phyloP scores from a whole-genome alignment of 2,329 filamentous ascomycete genomes.

The Phyllosticta paracitricarpa region DNA sequence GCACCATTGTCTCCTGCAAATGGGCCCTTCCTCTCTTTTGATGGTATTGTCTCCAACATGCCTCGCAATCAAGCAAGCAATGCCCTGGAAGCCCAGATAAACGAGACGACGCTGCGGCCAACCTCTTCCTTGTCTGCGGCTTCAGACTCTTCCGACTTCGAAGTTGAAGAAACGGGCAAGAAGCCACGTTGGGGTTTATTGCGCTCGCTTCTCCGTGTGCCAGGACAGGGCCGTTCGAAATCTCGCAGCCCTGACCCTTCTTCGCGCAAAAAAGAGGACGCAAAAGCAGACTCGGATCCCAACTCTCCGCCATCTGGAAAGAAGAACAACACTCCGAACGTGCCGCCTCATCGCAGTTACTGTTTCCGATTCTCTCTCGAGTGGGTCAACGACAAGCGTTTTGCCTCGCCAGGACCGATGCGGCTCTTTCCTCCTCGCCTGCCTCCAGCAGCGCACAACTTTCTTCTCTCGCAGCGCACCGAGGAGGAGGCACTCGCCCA shows the following conservation, averaged over 20 bases:
- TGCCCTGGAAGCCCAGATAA: conserved; percentile 2
- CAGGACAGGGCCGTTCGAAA: conserved; percentile 30
- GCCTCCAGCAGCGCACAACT: conserved; percentile 58
- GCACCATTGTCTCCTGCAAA: conserved; percentile 43
- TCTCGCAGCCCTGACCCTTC: conserved; percentile 24
- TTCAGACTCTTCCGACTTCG: conserved; percentile 21
- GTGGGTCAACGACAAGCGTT: conserved; percentile 46
- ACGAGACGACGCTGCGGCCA: conserved; percentile 22
- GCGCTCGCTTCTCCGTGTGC: conserved; percentile 50
- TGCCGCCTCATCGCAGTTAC: conserved; percentile 47
- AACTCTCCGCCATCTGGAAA: not conserved
- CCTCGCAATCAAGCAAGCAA: conserved; percentile 11
- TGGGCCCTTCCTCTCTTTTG: conserved; percentile 52
- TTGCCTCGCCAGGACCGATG: conserved; percentile 50
- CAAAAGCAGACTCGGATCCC: conserved; percentile 9
- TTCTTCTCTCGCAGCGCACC: conserved; percentile 36
- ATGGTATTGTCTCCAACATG: conserved; percentile 42
- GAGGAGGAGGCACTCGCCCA: conserved; percentile 11
- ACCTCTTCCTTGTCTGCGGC: conserved; percentile 21
- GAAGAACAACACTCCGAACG: conserved; percentile 27
- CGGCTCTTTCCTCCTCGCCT: conserved; percentile 58
- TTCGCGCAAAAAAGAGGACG: conserved; percentile 13
- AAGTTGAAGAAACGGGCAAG: conserved; percentile 32
- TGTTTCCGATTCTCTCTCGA: conserved; percentile 68
- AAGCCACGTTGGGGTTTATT: conserved; percentile 53